These are phyloP conservation scores for Coffea eugenioides DNA, from an alignment of 257 asterid species.

Conservation along the genomic window DNA sequence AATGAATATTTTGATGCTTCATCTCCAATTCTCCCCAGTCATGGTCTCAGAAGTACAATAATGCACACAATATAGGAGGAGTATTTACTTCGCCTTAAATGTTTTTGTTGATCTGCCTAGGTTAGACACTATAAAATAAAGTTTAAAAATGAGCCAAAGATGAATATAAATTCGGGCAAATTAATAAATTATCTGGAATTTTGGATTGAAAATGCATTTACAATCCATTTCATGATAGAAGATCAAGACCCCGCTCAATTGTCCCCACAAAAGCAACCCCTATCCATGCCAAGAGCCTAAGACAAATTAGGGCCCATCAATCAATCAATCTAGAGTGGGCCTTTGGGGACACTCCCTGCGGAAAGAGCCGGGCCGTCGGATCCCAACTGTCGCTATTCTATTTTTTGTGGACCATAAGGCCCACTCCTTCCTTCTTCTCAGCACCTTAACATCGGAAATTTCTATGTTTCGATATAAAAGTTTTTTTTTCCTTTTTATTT, in stretches of 20 bases:
- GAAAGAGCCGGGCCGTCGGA: constrained; percentile 38
- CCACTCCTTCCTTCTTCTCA: neutral
- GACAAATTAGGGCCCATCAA: constrained; percentile 23
- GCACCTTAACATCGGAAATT: neutral
- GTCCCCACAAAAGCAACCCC: constrained; percentile 15
- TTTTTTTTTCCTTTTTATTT: neutral
- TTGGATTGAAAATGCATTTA: constrained; percentile 6
- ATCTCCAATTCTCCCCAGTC: neutral
- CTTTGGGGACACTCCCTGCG: constrained; percentile 16
- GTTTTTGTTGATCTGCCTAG: neutral
- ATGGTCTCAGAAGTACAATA: neutral
- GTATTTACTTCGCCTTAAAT: neutral
- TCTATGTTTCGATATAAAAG: neutral
- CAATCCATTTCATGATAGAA: neutral
- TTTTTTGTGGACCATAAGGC: constrained; percentile 26
- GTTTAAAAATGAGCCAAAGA: neutral
- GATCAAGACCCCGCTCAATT: neutral
- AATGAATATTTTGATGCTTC: neutral
- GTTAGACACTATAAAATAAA: neutral
- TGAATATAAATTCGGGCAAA: neutral
- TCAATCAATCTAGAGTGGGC: constrained; percentile 32
- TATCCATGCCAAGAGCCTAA: constrained; percentile 7
- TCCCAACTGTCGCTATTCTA: constrained; percentile 19
- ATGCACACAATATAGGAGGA: neutral
- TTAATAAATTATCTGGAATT: neutral